Base-by-base conservation (phyloP, 192 early-diverging fungal species). In the Blastocladiella britannica region DNA sequence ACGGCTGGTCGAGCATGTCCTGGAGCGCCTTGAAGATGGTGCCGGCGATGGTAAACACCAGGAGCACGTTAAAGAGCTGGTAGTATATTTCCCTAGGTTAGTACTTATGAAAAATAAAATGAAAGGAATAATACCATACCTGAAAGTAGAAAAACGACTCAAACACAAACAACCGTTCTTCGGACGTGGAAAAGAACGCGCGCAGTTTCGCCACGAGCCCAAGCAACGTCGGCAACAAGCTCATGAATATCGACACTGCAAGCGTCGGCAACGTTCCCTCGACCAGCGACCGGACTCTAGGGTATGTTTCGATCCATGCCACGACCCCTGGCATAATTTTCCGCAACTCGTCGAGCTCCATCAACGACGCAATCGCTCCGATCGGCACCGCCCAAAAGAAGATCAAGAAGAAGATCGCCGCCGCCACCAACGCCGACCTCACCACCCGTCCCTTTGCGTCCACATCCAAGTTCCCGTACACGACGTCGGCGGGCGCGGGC, bases 351-450 rank as follows among this genome's bases (percentile, higher is more conserved):
- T 76, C 68, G 6, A 83, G 71, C 59, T 70, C 74, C 51, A 84
- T 64, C 27, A 89, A 67, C 18, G 85, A 75, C 4, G 82, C 80
- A 23, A 86, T 62, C 26, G 78, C 62, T 18, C 72, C 72, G n/a
- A 83, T 78, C 7, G 86, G 85, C 8, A 79, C 71, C 22, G 68
- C 67, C 86, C 86, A 89, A 65, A 84, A 82, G 51, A 84, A 82
- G 58, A 83, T 76, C 51, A 89, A 68, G 23, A 85, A 65, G 25
- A 80, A 56, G 0, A 87, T 67, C 24, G 75, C 68, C 1, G 72
- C 56, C 58, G 71, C 72, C 25, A 81, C 74, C 5, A 79, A 53
- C 20, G 71, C 59, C 9, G 72, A 65, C 1, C 83, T 74, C 23
- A 72, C 57, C 22, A 72, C 64, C 51, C 71, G 68, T 55, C 82